Conservation (phyloP, 495 filamentous ascomycete genomes). For the Aspergillus heteromorphus region DNA sequence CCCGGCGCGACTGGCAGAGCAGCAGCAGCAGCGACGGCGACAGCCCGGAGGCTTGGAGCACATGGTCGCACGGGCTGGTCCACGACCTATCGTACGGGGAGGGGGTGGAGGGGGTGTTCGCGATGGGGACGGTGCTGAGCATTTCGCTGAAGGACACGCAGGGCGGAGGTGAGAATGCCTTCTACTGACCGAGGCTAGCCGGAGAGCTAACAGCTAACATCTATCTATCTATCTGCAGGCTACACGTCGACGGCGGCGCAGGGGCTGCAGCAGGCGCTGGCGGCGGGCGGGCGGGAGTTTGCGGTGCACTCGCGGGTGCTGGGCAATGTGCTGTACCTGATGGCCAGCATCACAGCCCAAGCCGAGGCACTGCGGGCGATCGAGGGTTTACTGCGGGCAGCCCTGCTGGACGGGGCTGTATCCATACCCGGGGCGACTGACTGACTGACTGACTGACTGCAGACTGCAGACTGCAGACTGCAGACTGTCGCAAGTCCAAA, state of each 20-base stretch:
- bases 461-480: too few relatives aligned
- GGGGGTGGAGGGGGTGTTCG: constrained; percentile 58
- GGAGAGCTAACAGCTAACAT: too few relatives aligned
- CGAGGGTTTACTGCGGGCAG: constrained; percentile 35
- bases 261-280: constrained; percentile 52
- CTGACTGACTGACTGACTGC: neutral
- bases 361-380: constrained; percentile 44
- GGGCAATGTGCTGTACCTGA: constrained; percentile 72
- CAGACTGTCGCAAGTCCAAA: too few relatives aligned
- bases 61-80: constrained; percentile 58
- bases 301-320: constrained; percentile 68
- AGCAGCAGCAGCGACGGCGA: neutral
- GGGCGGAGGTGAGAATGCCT: constrained; percentile 36
- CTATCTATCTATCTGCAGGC: constrained; percentile 36
- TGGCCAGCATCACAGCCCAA: constrained; percentile 61
- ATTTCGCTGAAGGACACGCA: constrained; percentile 51
- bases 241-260: constrained; percentile 63
- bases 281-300: constrained; percentile 37
- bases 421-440: neutral
- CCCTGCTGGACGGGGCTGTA: constrained; percentile 15
- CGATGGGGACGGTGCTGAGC: constrained; percentile 65
- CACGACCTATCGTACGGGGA: constrained; percentile 45
- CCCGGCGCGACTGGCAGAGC: constrained; percentile 38
- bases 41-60: constrained; percentile 53
- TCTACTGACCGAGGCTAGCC: constrained; percentile 2